Base-by-base conservation (phyloP, 805 yeast species). In the Lipomyces starkeyi region DNA sequence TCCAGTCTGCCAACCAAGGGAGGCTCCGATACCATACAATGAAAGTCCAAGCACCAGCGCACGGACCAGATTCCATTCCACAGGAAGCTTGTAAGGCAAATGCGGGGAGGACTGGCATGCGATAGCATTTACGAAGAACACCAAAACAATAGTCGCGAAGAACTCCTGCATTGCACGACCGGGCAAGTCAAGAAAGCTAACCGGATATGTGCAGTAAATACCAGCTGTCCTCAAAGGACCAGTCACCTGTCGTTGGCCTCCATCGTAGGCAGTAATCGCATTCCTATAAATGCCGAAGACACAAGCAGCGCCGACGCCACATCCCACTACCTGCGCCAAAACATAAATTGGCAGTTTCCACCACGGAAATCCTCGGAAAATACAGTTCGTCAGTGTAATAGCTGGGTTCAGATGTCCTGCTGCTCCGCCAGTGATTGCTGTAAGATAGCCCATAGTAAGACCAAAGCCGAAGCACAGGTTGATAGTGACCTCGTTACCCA, bases 371-470 rank as follows among this genome's bases (percentile, higher is more conserved):
- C 83, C 84, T 76, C 88, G 81, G 73, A 78, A 85, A 13, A 83
- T 73, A 68, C 84, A 84, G 73, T 82, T 79, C 9, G 82, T 75
- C 8, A 85, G 61, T 0, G 88, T 84, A 47, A 85, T 81, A 65
- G 86, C 84, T 2, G 88, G 87, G 75, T 85, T 85, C 67, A 85
- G 74, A 75, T 85, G 88, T n/a, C 85, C 88, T 73, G 87, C 88
- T 52, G 87, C 84, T 63, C 85, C 78, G 71, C 88, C 88, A 67
- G 87, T 87, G 35, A 68, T 20, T 54, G 86, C 80, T 7, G 80
- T 78, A 63, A 80, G 78, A 72, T 83, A 84, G 60, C 87, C 88
- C 74, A 84, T 74, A 73, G 83, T 82, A 52, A 83, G 86, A 0
- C 85, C 88, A 49, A 84, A 78, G 58, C 86, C 88, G 87, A 87